A percentile compares a stretch with the other conserved stretches of the same genome.
Evolutionary conservation across 805 yeast genomes (phyloP).

Genomic region (Candida namnaoensis): DNA sequence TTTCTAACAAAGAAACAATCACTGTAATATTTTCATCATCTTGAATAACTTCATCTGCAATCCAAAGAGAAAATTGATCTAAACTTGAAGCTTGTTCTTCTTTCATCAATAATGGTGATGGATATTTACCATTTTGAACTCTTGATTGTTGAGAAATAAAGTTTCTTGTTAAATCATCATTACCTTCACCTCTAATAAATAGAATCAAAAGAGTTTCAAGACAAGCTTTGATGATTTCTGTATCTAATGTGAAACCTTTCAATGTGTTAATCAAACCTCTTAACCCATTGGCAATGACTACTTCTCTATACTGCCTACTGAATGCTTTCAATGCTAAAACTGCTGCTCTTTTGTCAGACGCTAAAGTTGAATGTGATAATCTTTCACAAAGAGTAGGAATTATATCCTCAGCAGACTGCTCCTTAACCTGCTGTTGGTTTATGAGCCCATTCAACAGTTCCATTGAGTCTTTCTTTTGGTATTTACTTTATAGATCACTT

Average conservation of each 20-base stretch:
- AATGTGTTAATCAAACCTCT: conserved; percentile 64
- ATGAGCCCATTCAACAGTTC: neutral
- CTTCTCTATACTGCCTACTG: conserved; percentile 81
- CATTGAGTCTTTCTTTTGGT: neutral
- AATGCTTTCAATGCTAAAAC: conserved; percentile 83
- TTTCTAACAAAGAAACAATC: conserved; percentile 36
- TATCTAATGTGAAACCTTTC: conserved; percentile 57
- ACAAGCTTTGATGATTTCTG: conserved; percentile 66
- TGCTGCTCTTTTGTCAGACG: conserved; percentile 87
- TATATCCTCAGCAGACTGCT: conserved; percentile 66
- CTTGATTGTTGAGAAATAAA: conserved; percentile 74
- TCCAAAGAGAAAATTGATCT: conserved; percentile 90
- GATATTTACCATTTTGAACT: conserved; percentile 67
- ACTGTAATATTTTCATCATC: conserved; percentile 22
- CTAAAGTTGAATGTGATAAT: conserved; percentile 67
- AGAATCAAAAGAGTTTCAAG: conserved; percentile 80
- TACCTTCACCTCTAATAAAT: conserved; percentile 62
- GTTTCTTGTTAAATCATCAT: conserved; percentile 55
- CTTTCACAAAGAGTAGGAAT: conserved; percentile 87
- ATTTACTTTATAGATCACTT: no score
- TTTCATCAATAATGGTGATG: conserved; percentile 58
- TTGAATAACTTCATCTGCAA: conserved; percentile 87
- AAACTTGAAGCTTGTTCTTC: conserved; percentile 36
- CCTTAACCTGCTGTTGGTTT: conserved; percentile 28
- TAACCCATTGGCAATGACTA: conserved; percentile 81